Percentiles rank a stretch among this genome's conserved stretches.
Evolutionary conservation across 2,329 filamentous ascomycete genomes (phyloP).

Genomic region (Delphinella strobiligena): DNA sequence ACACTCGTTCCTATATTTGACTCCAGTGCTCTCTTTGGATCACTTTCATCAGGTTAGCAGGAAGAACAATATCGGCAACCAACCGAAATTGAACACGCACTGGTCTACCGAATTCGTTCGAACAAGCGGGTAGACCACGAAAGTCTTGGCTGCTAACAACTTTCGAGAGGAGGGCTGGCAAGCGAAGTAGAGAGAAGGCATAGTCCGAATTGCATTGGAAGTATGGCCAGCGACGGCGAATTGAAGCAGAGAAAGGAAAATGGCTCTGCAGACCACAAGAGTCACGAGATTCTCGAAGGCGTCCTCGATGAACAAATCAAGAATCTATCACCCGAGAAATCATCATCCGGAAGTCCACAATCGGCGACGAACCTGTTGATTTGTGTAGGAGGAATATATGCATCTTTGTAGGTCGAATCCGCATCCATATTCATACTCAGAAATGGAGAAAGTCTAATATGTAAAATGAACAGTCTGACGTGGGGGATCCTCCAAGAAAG

Average conservation of each 20-base stretch:
- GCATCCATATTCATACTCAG: not conserved
- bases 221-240: conserved; percentile 6
- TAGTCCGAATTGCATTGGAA: not conserved
- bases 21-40: not conserved
- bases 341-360: conserved; percentile 10
- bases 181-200: not conserved
- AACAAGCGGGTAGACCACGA: too few species aligned
- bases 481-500: conserved; percentile 97
- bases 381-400: conserved; percentile 91
- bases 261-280: not conserved
- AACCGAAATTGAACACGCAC: too few species aligned
- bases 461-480: conserved; percentile 53
- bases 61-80: too few species aligned
- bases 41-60: not conserved
- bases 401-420: conserved; percentile 61
- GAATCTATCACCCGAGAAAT: conserved; percentile 5
- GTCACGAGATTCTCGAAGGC: too few species aligned
- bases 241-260: conserved; percentile 7
- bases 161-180: not conserved
- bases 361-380: conserved; percentile 56
- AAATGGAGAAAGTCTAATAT: conserved; percentile 1
- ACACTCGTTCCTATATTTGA: not conserved
- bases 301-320: conserved; percentile 10
- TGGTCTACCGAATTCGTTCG: too few species aligned
- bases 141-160: too few species aligned